These are phyloP conservation scores for Colletotrichum sp. DNA, from an alignment of 2,329 filamentous ascomycete species.

Conservation along the genomic window DNA sequence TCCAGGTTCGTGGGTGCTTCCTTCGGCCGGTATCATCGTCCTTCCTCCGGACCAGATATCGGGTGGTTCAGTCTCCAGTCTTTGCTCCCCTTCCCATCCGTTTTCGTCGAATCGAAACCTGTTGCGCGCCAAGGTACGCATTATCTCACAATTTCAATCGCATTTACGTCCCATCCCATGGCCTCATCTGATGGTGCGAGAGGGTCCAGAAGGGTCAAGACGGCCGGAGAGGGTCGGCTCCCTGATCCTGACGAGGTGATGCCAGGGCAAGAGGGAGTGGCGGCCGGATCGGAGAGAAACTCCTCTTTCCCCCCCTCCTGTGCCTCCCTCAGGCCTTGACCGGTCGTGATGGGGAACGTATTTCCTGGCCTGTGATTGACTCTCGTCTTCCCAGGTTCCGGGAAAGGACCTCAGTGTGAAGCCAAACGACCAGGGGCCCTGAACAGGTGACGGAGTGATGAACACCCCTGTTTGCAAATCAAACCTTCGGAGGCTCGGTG, in stretches of 20 bases:
- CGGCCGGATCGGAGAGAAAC: background rate
- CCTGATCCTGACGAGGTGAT: background rate
- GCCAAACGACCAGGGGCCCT: background rate
- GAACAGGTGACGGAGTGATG: slow-evolving; percentile 13
- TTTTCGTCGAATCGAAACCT: background rate
- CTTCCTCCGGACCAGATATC: background rate
- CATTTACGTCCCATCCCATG: background rate
- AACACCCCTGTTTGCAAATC: background rate
- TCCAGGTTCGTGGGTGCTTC: background rate
- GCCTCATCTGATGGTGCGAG: background rate
- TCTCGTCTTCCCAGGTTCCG: slow-evolving; percentile 10
- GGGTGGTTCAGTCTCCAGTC: background rate
- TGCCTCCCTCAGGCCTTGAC: background rate
- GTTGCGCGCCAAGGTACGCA: background rate
- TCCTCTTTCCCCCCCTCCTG: background rate
- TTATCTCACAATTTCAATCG: slow-evolving; percentile 7
- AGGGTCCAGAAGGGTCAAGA: background rate
- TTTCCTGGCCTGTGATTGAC: background rate
- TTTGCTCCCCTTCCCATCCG: background rate
- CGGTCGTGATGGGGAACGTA: slow-evolving; percentile 7
- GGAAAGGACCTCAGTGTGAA: slow-evolving; percentile 2
- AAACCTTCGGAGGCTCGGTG: slow-evolving; percentile 4
- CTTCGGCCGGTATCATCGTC: background rate
- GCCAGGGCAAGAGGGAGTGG: background rate
- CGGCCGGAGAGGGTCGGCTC: background rate